Percentiles rank a stretch among this genome's conserved stretches.
These are phyloP conservation scores for Metarhizium robertsii DNA, from an alignment of 2,329 filamentous ascomycete species.

Conservation along the genomic window DNA sequence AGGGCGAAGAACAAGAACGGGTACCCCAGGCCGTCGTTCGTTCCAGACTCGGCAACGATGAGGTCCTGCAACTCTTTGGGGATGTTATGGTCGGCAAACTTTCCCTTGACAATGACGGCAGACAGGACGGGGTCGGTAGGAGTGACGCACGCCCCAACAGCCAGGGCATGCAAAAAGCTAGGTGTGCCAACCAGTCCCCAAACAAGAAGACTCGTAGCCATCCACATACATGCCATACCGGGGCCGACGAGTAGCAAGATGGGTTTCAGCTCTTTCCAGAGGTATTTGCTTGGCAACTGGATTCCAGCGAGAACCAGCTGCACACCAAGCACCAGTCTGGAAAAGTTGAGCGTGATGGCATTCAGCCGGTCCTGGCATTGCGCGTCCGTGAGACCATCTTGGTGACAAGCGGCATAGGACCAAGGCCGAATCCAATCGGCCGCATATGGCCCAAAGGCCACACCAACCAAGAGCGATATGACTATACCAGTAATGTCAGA, in stretches of 20 bases:
- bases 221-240: constrained; percentile 81
- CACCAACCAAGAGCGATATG: constrained; percentile 71
- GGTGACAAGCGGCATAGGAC: constrained; percentile 53
- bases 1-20: constrained; percentile 80
- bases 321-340: constrained; percentile 77
- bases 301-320: constrained; percentile 85
- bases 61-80: constrained; percentile 73
- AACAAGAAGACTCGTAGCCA: constrained; percentile 67
- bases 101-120: constrained; percentile 86
- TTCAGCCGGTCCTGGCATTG: constrained; percentile 48
- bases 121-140: constrained; percentile 84
- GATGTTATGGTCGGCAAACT: constrained; percentile 86
- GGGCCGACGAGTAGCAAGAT: constrained; percentile 69
- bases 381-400: constrained; percentile 9
- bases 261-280: constrained; percentile 69
- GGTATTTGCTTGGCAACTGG: constrained; percentile 75
- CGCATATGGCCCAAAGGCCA: constrained; percentile 69
- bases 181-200: constrained; percentile 67
- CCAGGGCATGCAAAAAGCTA: constrained; percentile 67
- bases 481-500: constrained; percentile 30
- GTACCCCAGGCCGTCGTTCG: constrained; percentile 84
- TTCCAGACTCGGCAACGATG: constrained; percentile 73
- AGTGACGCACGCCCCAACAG: constrained; percentile 78
- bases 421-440: constrained; percentile 66
- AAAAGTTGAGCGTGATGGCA: constrained; percentile 72